phyloP scores from a whole-genome alignment of 202 grass and related monocot genomes.

The Setaria italica region DNA sequence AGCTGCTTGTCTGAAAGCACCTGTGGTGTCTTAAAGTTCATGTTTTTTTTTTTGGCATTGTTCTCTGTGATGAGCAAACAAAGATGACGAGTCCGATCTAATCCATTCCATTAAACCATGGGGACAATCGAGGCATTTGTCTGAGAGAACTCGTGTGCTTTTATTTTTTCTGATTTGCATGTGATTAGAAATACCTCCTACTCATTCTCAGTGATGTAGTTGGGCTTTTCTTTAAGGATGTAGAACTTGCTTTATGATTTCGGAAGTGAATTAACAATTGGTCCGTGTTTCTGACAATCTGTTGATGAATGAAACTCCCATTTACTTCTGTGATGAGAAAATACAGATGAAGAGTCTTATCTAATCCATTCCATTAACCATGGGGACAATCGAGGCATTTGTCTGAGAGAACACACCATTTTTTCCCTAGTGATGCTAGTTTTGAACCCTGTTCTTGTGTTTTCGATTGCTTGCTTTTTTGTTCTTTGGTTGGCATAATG shows the following conservation, averaged over 20 bases:
- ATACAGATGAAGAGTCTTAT: conserved; percentile 46
- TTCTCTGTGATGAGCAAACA: too few species aligned
- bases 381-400: conserved; percentile 46
- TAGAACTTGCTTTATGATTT: neutral
- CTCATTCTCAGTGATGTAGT: neutral
- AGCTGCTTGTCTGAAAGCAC: too few species aligned
- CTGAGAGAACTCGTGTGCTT: neutral
- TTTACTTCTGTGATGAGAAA: neutral
- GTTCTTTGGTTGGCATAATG: conserved; percentile 21
- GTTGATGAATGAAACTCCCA: neutral
- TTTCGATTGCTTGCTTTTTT: neutral
- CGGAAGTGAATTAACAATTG: conserved; percentile 18
- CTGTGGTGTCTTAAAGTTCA: too few species aligned
- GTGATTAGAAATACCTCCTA: conserved; percentile 30
- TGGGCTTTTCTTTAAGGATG: too few species aligned
- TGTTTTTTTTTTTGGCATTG: too few species aligned
- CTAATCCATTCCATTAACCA: conserved; percentile 38
- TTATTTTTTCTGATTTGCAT: neutral
- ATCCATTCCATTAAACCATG: conserved; percentile 17
- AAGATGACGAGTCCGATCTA: too few species aligned
- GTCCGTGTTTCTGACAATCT: conserved; percentile 29
- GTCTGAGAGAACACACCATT: conserved; percentile 28
- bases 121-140: conserved; percentile 47
- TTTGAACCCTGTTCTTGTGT: neutral
- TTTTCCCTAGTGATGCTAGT: neutral